Evolutionary conservation across 2,329 filamentous ascomycete genomes (phyloP), one percentile per base, ranked within the genome.

Genomic region (Cadophora sp.): DNA sequence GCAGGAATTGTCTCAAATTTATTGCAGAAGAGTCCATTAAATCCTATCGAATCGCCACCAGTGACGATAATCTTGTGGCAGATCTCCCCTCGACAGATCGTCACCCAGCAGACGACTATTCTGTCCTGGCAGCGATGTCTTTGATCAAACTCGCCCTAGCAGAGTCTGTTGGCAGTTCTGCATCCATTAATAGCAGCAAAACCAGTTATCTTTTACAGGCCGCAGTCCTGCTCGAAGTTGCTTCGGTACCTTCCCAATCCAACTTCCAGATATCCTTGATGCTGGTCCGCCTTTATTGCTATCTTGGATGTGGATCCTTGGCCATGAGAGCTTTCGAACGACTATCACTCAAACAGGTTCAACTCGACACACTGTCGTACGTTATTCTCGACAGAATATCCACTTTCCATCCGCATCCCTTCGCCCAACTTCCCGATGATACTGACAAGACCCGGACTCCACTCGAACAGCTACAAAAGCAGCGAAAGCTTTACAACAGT

Each of bases 241-340:
- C 75, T 8, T 73, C 71, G 65, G 70, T 71, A 9, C 71, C 77
- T 19, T 81, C 79, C 1, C 78, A 78, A 69, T 74, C 79, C 59
- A 81, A 82, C 67, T 80, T 77, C 62, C 77, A 81, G 62, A 79
- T 80, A 19, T 75, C 78, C 7, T 75, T 81, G 24, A 64, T 81
- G 12, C 74, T 81, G 7, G 73, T 79, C 26, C 76, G 79, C 40
- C 51, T 81, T 55, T 80, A 81, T 68, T 70, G 74, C 29, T 75
- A 77, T 34, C 70, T 81, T 29, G 80, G 80, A 5, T 78, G 77
- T 67, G 76, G 77, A 11, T 77, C 77, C 8, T 73, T 79, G 27
- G 80, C 80, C 24, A 75, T 79, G 73, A 74, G 77, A 62, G 72
- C 77, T 55, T 81, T 80, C 62, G 73, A 78, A 51, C 75, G 77